These are phyloP conservation scores for Cytospora chrysosperma DNA, from an alignment of 2,329 filamentous ascomycete species.

Conservation along the genomic window DNA sequence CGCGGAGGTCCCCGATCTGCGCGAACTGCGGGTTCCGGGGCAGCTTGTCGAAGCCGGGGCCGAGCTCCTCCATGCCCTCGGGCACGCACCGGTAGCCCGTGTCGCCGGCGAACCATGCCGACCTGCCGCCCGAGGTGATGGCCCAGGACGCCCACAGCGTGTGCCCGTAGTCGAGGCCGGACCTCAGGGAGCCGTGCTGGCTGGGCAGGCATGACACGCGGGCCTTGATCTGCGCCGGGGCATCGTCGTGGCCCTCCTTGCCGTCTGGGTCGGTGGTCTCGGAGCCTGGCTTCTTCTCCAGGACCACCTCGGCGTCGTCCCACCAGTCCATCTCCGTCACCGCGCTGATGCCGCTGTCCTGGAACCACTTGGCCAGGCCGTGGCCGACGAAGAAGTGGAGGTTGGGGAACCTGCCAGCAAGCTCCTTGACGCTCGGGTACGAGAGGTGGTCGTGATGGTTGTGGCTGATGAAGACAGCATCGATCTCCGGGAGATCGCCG, in stretches of 20 bases:
- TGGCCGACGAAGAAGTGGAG: constrained; percentile 66
- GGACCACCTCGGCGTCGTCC: constrained; percentile 41
- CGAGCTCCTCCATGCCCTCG: constrained; percentile 2
- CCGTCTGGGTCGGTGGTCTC: no score
- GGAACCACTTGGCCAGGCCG: constrained; percentile 66
- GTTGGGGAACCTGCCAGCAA: background rate
- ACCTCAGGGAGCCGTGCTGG: background rate
- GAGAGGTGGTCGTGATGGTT: constrained; percentile 56
- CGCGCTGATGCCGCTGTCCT: constrained; percentile 49
- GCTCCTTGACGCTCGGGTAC: constrained; percentile 21
- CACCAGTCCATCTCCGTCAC: constrained; percentile 75
- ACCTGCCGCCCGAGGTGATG: background rate
- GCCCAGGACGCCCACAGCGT: constrained; percentile 9
- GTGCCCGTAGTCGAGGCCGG: background rate
- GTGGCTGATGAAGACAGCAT: constrained; percentile 52
- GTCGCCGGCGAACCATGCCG: constrained; percentile 13
- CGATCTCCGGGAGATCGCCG: constrained; percentile 49
- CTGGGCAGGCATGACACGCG: background rate
- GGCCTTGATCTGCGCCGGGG: background rate
- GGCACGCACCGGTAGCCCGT: constrained; percentile 10
- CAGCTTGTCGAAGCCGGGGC: constrained; percentile 25
- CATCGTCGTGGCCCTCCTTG: background rate
- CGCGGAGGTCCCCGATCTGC: constrained; percentile 62
- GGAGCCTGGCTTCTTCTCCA: background rate
- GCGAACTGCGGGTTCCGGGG: constrained; percentile 66